phyloP scores from a whole-genome alignment of 2,329 filamentous ascomycete genomes.

The Diaporthe amygdali region DNA sequence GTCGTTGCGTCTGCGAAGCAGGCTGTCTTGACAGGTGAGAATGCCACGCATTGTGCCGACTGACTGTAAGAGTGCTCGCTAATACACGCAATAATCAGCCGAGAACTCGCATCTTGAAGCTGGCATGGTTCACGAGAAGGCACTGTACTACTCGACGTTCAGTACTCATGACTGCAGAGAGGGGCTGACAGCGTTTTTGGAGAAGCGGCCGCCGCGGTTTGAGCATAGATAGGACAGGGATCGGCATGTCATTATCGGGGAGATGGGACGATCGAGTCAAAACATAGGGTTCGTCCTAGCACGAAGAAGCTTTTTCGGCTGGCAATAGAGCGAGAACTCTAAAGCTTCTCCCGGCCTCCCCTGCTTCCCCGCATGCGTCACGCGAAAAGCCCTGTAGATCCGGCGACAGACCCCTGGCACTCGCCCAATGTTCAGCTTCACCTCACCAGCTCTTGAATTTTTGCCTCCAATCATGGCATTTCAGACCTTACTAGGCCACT shows the following conservation, averaged over 20 bases:
- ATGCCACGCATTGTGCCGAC: background rate
- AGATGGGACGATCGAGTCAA: background rate
- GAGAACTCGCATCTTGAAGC: conserved; percentile 46
- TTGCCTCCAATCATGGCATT: conserved; percentile 24
- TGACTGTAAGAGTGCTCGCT: background rate
- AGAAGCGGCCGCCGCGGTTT: conserved; percentile 38
- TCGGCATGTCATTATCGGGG: background rate
- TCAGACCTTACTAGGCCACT: background rate
- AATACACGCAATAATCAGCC: conserved; percentile 34
- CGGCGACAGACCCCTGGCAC: background rate
- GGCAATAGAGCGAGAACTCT: conserved; percentile 5
- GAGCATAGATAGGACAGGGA: background rate
- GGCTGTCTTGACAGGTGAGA: conserved; percentile 46
- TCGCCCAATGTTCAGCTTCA: background rate
- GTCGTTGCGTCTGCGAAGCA: conserved; percentile 48
- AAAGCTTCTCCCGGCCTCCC: background rate
- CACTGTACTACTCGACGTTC: conserved; percentile 44
- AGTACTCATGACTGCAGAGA: conserved; percentile 44
- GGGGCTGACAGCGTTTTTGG: conserved; percentile 46
- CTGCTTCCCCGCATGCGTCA: background rate
- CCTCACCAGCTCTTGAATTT: background rate
- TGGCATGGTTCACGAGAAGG: conserved; percentile 42
- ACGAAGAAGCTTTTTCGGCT: conserved; percentile 1
- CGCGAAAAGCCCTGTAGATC: background rate
- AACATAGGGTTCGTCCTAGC: background rate